These are phyloP conservation scores for Raffaelea albimanens DNA, from an alignment of 2,329 filamentous ascomycete genomes.

Conservation along the genomic window DNA sequence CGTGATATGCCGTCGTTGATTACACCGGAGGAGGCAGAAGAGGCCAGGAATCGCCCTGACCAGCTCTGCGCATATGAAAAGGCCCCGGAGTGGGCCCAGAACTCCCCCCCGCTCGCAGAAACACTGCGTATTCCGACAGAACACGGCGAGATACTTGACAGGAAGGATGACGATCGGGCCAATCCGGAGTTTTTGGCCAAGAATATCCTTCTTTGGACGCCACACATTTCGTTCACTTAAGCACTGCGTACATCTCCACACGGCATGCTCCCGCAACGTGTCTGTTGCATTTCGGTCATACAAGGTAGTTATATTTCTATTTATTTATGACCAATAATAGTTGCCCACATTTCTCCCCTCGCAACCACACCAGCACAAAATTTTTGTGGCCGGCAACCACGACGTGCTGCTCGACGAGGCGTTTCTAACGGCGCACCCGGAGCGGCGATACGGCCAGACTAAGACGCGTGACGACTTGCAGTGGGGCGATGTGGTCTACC, in stretches of 20 bases:
- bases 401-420: slow-evolving; percentile 11
- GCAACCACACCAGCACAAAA: slow-evolving; percentile 25
- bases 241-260: too few species aligned
- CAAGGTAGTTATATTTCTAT: too few species aligned
- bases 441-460: slow-evolving; percentile 12
- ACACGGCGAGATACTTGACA: neutral
- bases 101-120: neutral
- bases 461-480: slow-evolving; percentile 12
- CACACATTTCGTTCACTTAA: slow-evolving; percentile 7
- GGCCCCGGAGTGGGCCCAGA: neutral
- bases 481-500: slow-evolving; percentile 15
- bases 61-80: slow-evolving; percentile 3
- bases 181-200: slow-evolving; percentile 3
- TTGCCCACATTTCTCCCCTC: too few species aligned
- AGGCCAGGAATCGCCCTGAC: slow-evolving; percentile 1
- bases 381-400: slow-evolving; percentile 21
- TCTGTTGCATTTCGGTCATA: too few species aligned
- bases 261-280: too few species aligned
- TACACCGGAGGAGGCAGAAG: slow-evolving; percentile 5
- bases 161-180: slow-evolving; percentile 3
- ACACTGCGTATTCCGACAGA: slow-evolving; percentile 4
- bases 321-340: too few species aligned
- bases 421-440: slow-evolving; percentile 5
- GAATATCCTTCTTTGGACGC: slow-evolving; percentile 5
- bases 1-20: slow-evolving; percentile 3